A percentile compares a stretch with the other conserved stretches of the same genome.
These are phyloP conservation scores for Chernovozyma sophiae-reginae DNA, from an alignment of 1,139 yeast species.

Conservation along the genomic window DNA sequence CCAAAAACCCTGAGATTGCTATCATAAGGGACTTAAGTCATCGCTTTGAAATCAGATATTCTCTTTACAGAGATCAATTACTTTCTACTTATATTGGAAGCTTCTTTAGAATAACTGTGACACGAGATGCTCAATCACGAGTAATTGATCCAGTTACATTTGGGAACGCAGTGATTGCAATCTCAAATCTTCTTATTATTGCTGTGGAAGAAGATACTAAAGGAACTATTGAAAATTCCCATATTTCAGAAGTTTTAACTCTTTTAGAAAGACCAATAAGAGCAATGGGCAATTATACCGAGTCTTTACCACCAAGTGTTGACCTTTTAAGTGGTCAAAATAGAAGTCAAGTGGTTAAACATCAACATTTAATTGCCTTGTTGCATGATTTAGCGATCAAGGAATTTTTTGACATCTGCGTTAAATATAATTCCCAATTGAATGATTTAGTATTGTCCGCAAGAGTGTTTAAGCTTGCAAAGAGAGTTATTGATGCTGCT, in stretches of 20 bases:
- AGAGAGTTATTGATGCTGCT: conserved; percentile 69
- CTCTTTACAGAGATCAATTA: conserved; percentile 9
- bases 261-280: conserved; percentile 56
- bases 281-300: conserved; percentile 35
- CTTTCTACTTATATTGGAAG: conserved; percentile 33
- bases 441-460: conserved; percentile 61
- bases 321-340: conserved; percentile 32
- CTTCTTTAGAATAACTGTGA: conserved; percentile 42
- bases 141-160: conserved; percentile 54
- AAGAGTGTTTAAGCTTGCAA: conserved; percentile 62
- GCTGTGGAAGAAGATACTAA: conserved; percentile 63
- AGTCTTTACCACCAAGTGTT: conserved; percentile 42
- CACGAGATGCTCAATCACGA: conserved; percentile 56
- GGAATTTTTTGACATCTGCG: conserved; percentile 60
- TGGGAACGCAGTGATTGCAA: conserved; percentile 62
- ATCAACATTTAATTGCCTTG: conserved; percentile 41
- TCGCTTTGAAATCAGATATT: background rate
- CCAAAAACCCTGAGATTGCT: background rate
- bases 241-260: conserved; percentile 55
- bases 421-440: conserved; percentile 56
- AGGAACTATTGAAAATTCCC: conserved; percentile 46
- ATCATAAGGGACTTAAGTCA: background rate
- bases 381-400: conserved; percentile 61
- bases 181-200: conserved; percentile 54
- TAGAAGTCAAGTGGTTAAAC: conserved; percentile 13